phyloP scores from a whole-genome alignment of 345 rosid species.

The Sonneratia caseolaris region DNA sequence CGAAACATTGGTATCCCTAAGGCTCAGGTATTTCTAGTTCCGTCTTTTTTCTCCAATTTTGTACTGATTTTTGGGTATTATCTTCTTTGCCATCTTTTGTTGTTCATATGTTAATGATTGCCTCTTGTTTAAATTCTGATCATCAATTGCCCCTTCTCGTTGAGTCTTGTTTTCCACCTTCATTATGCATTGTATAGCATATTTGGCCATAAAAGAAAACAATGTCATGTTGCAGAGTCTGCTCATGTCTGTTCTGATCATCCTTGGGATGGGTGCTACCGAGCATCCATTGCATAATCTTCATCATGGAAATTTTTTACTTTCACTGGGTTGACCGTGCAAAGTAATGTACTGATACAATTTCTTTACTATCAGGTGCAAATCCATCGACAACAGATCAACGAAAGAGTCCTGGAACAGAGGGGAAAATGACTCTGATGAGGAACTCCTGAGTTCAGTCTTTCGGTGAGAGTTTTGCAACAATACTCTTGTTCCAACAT shows the following conservation, averaged over 20 bases:
- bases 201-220: neutral
- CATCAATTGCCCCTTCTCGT: neutral
- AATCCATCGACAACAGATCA: neutral
- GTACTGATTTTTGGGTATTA: neutral
- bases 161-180: neutral
- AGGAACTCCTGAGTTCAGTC: constrained; percentile 4
- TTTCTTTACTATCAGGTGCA: neutral
- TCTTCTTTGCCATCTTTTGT: neutral
- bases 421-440: constrained; percentile 5
- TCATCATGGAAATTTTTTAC: neutral
- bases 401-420: neutral
- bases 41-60: neutral
- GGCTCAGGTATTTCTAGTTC: constrained; percentile 38
- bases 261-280: neutral
- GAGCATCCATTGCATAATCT: neutral
- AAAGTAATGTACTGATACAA: neutral
- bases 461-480: neutral
- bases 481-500: neutral
- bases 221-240: neutral
- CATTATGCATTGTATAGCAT: neutral
- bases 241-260: neutral
- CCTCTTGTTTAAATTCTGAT: neutral
- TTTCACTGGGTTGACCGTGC: neutral
- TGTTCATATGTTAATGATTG: neutral
- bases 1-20: constrained; percentile 57